Percentiles rank a stretch among this genome's conserved stretches.
Conservation (phyloP, 202 grass and related monocot genomes). For the Digitaria exilis region DNA sequence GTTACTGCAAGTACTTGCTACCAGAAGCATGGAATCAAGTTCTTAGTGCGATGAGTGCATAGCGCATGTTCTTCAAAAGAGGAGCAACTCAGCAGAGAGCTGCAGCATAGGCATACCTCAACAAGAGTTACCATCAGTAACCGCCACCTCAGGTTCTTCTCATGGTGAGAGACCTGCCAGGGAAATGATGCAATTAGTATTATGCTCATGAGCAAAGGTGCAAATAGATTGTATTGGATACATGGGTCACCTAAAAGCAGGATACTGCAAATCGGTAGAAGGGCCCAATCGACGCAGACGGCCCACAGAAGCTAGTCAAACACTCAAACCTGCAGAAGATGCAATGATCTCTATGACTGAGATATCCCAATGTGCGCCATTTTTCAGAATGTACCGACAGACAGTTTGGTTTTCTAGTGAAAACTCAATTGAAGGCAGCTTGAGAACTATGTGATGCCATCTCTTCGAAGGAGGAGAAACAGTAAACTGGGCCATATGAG, state of each 20-base stretch:
- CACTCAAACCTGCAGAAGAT: neutral
- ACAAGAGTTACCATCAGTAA: neutral
- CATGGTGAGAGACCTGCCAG: slow-evolving; percentile 15
- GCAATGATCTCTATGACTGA: neutral
- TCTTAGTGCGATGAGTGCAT: neutral
- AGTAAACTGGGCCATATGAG: neutral
- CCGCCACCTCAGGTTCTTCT: neutral
- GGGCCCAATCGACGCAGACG: too few species aligned
- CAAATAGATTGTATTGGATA: neutral
- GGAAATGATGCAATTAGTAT: neutral
- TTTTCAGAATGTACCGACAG: neutral
- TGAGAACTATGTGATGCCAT: slow-evolving; percentile 6
- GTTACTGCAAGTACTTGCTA: too few species aligned
- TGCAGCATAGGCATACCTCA: neutral
- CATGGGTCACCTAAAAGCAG: neutral
- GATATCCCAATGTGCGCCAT: neutral
- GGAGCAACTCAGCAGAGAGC: neutral
- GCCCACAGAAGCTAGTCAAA: too few species aligned
- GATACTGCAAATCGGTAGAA: neutral
- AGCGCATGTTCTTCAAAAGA: neutral
- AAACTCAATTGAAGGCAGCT: neutral
- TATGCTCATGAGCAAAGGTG: neutral
- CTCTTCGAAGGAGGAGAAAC: neutral
- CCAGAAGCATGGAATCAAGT: neutral
- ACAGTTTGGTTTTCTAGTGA: slow-evolving; percentile 1